Conservation (phyloP, 805 yeast species). For the Sugiyamaella floridensis region DNA sequence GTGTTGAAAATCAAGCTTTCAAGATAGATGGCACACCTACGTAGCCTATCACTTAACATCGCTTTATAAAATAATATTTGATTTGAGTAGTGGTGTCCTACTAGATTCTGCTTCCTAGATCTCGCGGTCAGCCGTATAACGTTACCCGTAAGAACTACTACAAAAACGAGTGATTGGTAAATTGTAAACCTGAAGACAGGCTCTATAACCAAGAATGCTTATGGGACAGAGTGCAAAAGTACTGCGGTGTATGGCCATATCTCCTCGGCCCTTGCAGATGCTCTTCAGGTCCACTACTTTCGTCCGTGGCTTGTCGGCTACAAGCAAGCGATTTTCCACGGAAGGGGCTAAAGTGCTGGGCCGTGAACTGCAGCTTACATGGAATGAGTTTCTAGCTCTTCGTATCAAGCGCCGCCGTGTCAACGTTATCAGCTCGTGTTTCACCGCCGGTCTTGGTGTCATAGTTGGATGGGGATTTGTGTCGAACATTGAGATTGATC, state of each 20-base stretch:
- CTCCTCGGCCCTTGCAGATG: too few relatives aligned
- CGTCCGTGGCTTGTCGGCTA: background rate
- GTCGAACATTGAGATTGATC: constrained; percentile 78
- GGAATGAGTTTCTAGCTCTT: constrained; percentile 75
- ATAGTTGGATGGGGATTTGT: constrained; percentile 65
- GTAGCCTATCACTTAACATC: too few relatives aligned
- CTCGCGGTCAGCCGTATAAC: too few relatives aligned
- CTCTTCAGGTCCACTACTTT: too few relatives aligned
- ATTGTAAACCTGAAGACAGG: background rate
- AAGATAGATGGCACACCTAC: background rate
- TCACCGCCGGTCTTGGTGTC: constrained; percentile 63
- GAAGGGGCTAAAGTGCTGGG: background rate
- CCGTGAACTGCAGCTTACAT: constrained; percentile 38
- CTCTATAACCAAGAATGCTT: background rate
- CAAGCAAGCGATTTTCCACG: background rate
- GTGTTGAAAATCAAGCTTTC: background rate
- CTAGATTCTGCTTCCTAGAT: too few relatives aligned
- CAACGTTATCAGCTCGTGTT: constrained; percentile 58
- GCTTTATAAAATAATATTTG: too few relatives aligned
- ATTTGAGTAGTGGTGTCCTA: too few relatives aligned
- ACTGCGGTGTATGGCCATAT: too few relatives aligned
- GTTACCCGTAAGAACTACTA: too few relatives aligned
- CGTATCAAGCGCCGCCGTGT: constrained; percentile 69
- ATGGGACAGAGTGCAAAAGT: too few relatives aligned
- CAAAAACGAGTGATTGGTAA: background rate